Evolutionary conservation across 495 filamentous ascomycete genomes (phyloP), one percentile per base, ranked within the genome.

Genomic region (Penicillium tannophilum): DNA sequence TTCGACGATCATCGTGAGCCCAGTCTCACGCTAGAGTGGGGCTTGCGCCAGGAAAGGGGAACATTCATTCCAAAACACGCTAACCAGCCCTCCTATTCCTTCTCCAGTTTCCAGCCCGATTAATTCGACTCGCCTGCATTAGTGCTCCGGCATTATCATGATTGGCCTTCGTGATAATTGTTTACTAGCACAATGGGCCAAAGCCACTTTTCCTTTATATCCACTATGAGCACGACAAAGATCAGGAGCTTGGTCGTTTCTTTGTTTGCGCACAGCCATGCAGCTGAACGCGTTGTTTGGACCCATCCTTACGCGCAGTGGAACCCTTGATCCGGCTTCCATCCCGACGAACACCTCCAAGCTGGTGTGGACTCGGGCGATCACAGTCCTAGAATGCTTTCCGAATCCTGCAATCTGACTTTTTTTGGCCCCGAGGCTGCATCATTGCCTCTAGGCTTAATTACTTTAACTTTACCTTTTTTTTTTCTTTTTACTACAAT

Each of bases 1-100:
- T 56, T 41, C 52, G 67, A 59, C 68, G 72, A 75, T 73, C 72
- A 62, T 35, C 51, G 50, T 48, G 33, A 50, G 50, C 55, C 39
- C 50, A 64, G 65, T 52, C 28, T 61, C 52, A 61, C 60, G 65
- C 65, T 63, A 68, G 42, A 53, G 43, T 50, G 54, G 36, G 45
- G 55, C 42, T 46, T 55, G 53, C 62, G 47, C 55, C 52, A 47
- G 57, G 49, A 55, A 45, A 59, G 46, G 53, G 57, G 54, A 59
- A 63, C 43, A 39, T 42, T 52, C 42, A 42, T 52, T 62, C 50
- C 52, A 54, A 68, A 69, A 63, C 63, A 62, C 68, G 68, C 68
- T 73, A 66, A 46, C 19, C 42, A 33, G 30, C 53, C 42, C 30
- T 43, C 51, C 63, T 62, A 53, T 58, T 63, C 57, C 54, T 46